Evolutionary conservation across 768 basidiomycete species (phyloP), one percentile per base, ranked within the genome.

Genomic region (Pleurotus eryngii): DNA sequence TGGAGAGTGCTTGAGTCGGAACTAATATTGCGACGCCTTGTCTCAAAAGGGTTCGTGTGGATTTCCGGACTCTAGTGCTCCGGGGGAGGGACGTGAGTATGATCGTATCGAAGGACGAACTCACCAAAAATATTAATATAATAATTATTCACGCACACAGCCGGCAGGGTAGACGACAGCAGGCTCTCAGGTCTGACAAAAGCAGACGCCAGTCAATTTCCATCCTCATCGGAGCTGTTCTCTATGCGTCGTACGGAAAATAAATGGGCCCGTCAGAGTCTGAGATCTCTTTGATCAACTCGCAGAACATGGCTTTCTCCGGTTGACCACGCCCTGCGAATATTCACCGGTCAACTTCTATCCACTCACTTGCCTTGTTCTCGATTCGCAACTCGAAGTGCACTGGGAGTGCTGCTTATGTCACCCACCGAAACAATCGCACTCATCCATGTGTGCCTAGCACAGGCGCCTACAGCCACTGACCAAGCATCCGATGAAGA

Each of bases 141-240:
- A 65, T 70, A 65, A 60, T 61, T 57, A 56, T 15, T 54, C 50
- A 43, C 49, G 62, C 60, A 61, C 58, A 59, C 66, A 60, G 60
- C 66, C 64, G 67, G 64, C 49, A 56, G 59, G 58, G 58, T 67
- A 69, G 72, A 73, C 69, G 72, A 68, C 72, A 72, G 69, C 72
- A 72, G 65, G 72, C 72, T 68, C 66, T 67, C 63, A 61, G 56
- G 58, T 60, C 63, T 66, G 30, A 35, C 30, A 35, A 35, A 35
- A 35, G 30, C 9, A 35, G 30, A 65, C 68, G 65, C 60, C 62
- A 57, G 63, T 61, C 61, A 57, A 57, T 57, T 64, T 60, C 67
- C 67, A 68, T 70, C 63, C 68, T 77, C 72, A 67, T 78, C 77
- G 77, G 77, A 78, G 64, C 55, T 67, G 63, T 57, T 55, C 56